phyloP scores from a whole-genome alignment of 78 protist species.

The Dictyostelium purpureum region DNA sequence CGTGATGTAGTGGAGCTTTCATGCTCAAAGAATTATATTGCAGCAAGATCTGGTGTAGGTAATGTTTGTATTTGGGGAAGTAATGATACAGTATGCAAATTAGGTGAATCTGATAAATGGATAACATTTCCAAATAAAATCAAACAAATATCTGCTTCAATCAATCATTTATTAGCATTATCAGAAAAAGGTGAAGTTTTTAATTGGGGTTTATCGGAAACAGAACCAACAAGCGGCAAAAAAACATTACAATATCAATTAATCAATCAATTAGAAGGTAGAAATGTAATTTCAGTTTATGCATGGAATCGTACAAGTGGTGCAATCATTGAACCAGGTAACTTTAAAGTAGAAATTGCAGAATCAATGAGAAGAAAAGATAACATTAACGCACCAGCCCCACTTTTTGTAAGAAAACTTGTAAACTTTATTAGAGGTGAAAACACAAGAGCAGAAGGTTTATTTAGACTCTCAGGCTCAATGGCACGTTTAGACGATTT shows the following conservation, averaged over 20 bases:
- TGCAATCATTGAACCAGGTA: slow-evolving; percentile 60
- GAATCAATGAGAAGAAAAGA: slow-evolving; percentile 68
- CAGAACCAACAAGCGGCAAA: neutral
- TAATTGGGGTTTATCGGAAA: slow-evolving; percentile 16
- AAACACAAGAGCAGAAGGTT: slow-evolving; percentile 29
- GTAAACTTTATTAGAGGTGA: slow-evolving; percentile 52
- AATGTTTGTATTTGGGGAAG: slow-evolving; percentile 47
- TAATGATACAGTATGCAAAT: slow-evolving; percentile 41
- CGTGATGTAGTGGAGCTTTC: slow-evolving; percentile 49
- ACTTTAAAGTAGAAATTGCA: slow-evolving; percentile 37
- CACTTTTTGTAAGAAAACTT: slow-evolving; percentile 18
- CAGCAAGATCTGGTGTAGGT: slow-evolving; percentile 42
- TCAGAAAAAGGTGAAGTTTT: slow-evolving; percentile 43
- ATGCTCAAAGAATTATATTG: slow-evolving; percentile 36
- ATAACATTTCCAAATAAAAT: neutral
- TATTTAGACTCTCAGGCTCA: slow-evolving; percentile 52
- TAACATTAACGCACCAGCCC: slow-evolving; percentile 21
- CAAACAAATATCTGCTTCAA: slow-evolving; percentile 49
- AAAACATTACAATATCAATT: slow-evolving; percentile 3
- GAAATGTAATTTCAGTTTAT: slow-evolving; percentile 28
- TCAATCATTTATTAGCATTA: slow-evolving; percentile 33
- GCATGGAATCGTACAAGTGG: slow-evolving; percentile 58
- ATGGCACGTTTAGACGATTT: slow-evolving; percentile 59
- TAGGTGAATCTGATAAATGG: slow-evolving; percentile 29
- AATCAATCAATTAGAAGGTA: neutral